phyloP scores from a whole-genome alignment of 169 alveolate species.

The Eimeria falciformis region DNA sequence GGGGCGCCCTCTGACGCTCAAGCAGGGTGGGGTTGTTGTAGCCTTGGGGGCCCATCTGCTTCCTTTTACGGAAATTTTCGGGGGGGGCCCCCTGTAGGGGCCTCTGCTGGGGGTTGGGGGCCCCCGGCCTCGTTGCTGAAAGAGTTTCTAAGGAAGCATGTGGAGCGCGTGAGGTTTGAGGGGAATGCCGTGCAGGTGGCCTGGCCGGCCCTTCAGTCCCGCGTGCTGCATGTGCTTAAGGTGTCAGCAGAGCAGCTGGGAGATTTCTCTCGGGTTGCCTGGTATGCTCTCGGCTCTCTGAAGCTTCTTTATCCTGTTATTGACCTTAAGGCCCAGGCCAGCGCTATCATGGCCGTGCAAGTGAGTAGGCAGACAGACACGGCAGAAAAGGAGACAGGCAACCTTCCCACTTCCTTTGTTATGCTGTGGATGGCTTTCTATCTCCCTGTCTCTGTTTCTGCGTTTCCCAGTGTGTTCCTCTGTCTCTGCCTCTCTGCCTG shows the following conservation, averaged over 20 bases:
- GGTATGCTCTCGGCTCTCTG: slow-evolving; percentile 60
- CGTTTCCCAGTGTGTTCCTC: too few species aligned
- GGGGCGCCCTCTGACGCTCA: neutral
- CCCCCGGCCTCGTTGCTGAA: neutral
- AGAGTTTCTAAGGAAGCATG: slow-evolving; percentile 35
- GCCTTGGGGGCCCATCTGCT: neutral
- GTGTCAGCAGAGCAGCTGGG: slow-evolving; percentile 52
- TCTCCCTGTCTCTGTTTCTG: neutral
- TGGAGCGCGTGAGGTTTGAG: slow-evolving; percentile 8
- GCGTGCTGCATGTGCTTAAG: slow-evolving; percentile 56
- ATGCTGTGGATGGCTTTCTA: neutral
- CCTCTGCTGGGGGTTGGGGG: neutral
- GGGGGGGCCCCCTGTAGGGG: slow-evolving; percentile 19
- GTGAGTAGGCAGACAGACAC: too few species aligned
- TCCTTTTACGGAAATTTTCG: too few species aligned
- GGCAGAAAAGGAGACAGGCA: neutral
- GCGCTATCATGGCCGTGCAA: slow-evolving; percentile 45
- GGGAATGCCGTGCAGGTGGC: slow-evolving; percentile 15
- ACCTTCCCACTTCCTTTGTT: neutral
- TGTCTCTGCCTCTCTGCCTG: slow-evolving; percentile 39
- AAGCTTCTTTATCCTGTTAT: slow-evolving; percentile 49
- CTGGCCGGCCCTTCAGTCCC: slow-evolving; percentile 70
- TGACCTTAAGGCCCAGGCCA: slow-evolving; percentile 60
- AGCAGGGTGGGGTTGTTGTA: neutral
- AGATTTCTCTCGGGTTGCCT: slow-evolving; percentile 40